Conservation (phyloP, 2,329 filamentous ascomycete genomes). For the Diaporthe vaccinii region DNA sequence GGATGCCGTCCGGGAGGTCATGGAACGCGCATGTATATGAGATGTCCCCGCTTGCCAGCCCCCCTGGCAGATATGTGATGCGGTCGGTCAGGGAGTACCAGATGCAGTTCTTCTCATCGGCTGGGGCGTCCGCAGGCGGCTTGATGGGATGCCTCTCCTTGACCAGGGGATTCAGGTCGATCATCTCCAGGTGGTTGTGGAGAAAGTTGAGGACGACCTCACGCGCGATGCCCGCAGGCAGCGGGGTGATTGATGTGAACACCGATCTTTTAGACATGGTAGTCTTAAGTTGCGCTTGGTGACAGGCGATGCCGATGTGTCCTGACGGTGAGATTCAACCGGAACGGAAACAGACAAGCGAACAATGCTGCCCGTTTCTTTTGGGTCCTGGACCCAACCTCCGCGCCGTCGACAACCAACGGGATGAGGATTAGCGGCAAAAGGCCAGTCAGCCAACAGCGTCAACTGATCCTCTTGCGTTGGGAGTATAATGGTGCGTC, state of each 20-base stretch:
- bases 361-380: not conserved
- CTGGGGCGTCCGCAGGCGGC: slow-evolving; percentile 73
- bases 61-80: slow-evolving; percentile 80
- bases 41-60: slow-evolving; percentile 74
- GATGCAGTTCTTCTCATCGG: slow-evolving; percentile 78
- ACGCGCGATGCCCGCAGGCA: slow-evolving; percentile 77
- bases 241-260: slow-evolving; percentile 84
- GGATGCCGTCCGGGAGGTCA: slow-evolving; percentile 78
- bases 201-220: slow-evolving; percentile 81
- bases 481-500: not conserved
- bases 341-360: not conserved
- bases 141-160: slow-evolving; percentile 77
- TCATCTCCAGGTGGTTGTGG: slow-evolving; percentile 85
- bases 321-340: not conserved
- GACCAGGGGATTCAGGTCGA: slow-evolving; percentile 88
- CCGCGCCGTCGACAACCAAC: slow-evolving; percentile 15
- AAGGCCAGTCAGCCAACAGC: slow-evolving; percentile 7
- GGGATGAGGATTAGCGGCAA: slow-evolving; percentile 12
- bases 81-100: slow-evolving; percentile 88
- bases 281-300: not conserved
- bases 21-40: slow-evolving; percentile 86
- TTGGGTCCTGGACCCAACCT: not conserved
- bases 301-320: not conserved
- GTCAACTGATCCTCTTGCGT: slow-evolving; percentile 9
- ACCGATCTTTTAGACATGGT: slow-evolving; percentile 77